phyloP scores from a whole-genome alignment of 2,329 filamentous ascomycete species.

The Pochonia chlamydosporia region DNA sequence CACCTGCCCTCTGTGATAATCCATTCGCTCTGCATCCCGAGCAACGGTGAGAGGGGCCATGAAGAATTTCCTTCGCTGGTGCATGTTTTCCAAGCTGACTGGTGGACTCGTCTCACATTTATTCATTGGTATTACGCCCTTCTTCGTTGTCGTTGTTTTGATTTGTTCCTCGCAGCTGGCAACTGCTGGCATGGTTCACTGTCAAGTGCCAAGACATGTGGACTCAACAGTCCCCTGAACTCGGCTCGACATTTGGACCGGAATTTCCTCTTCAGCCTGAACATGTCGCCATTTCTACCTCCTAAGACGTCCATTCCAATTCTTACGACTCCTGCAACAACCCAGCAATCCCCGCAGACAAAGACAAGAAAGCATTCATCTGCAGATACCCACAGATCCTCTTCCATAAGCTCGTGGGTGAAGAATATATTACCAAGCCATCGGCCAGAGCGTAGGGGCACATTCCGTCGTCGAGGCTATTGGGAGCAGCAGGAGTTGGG shows the following conservation, averaged over 20 bases:
- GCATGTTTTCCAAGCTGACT: too few relatives aligned
- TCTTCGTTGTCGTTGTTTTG: too few relatives aligned
- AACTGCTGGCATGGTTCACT: neutral
- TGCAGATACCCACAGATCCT: slow-evolving; percentile 5
- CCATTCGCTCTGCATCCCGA: too few relatives aligned
- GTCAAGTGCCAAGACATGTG: neutral
- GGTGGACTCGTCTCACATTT: too few relatives aligned
- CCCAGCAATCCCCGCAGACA: neutral
- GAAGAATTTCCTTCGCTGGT: too few relatives aligned
- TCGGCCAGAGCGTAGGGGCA: slow-evolving; percentile 45
- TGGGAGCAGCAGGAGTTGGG: slow-evolving; percentile 18
- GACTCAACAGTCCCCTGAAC: too few relatives aligned
- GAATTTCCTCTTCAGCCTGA: neutral
- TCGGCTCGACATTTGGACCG: too few relatives aligned
- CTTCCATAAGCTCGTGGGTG: slow-evolving; percentile 34
- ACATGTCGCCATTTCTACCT: slow-evolving; percentile 17
- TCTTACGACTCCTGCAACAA: slow-evolving; percentile 9
- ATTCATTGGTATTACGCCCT: neutral
- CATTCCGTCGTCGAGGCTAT: slow-evolving; percentile 28
- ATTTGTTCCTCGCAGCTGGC: neutral
- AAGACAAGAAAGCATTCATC: neutral
- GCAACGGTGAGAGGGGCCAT: too few relatives aligned
- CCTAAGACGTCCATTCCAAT: slow-evolving; percentile 11
- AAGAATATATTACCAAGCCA: slow-evolving; percentile 42
- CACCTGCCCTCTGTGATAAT: too few relatives aligned